Percentiles rank a stretch among this genome's conserved stretches.
Evolutionary conservation across 805 yeast genomes (phyloP).

Genomic region (Saturnispora kantuleensis): DNA sequence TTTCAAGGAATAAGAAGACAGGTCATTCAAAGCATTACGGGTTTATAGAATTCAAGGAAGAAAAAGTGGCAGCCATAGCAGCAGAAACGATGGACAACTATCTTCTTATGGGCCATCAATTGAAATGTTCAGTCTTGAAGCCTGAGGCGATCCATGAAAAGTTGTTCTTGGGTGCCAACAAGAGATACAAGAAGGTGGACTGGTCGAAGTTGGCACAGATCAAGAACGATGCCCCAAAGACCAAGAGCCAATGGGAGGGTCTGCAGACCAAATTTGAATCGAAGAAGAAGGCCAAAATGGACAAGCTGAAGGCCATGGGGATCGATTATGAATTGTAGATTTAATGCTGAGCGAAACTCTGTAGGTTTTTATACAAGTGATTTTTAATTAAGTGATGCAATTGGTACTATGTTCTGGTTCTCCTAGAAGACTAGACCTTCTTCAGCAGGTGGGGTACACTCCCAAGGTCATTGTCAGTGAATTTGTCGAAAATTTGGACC

Average conservation of each 20-base stretch:
- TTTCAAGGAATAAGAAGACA: conserved; percentile 82
- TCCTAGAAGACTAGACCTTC: conserved; percentile 68
- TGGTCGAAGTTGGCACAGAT: conserved; percentile 45
- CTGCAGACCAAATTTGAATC: conserved; percentile 37
- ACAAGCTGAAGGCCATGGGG: conserved; percentile 45
- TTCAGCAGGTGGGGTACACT: conserved; percentile 46
- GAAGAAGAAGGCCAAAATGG: conserved; percentile 35
- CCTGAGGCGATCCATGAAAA: conserved; percentile 45
- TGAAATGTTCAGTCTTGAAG: conserved; percentile 51
- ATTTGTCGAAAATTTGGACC: conserved; percentile 59
- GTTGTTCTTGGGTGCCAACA: conserved; percentile 49
- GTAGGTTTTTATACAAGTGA: conserved; percentile 11
- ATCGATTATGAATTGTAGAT: conserved; percentile 36
- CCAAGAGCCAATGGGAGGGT: conserved; percentile 45
- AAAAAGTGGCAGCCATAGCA: conserved; percentile 77
- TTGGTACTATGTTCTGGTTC: conserved; percentile 77
- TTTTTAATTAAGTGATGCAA: conserved; percentile 12
- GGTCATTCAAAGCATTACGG: conserved; percentile 91
- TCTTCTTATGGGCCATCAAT: conserved; percentile 74
- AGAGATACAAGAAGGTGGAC: conserved; percentile 48
- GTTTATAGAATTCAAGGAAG: conserved; percentile 69
- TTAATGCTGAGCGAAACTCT: too few relatives aligned
- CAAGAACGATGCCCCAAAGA: conserved; percentile 48
- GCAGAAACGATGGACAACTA: conserved; percentile 96
- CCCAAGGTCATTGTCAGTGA: conserved; percentile 47